phyloP scores from a whole-genome alignment of 2,329 filamentous ascomycete species.

The Xylaria sp. region DNA sequence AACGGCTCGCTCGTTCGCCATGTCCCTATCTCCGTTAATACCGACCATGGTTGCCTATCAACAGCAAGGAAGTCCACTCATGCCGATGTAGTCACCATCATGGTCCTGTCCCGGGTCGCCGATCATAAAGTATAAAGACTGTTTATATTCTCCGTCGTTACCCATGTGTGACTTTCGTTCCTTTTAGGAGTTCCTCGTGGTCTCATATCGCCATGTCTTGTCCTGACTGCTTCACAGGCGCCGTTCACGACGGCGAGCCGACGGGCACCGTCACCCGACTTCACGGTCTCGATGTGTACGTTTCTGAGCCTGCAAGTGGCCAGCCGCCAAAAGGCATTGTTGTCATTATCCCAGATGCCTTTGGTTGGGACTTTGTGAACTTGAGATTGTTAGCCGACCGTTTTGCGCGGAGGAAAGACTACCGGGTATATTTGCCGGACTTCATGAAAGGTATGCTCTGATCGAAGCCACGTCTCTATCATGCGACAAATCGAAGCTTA shows the following conservation, averaged over 20 bases:
- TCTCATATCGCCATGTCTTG: constrained; percentile 24
- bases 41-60: not conserved
- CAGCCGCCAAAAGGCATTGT: constrained; percentile 49
- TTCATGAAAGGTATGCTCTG: constrained; percentile 50
- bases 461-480: not conserved
- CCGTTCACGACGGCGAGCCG: constrained; percentile 47
- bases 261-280: constrained; percentile 48
- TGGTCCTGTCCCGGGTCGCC: not conserved
- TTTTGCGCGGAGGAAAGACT: constrained; percentile 54
- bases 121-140: not conserved
- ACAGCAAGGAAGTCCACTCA: not conserved
- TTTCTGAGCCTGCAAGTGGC: constrained; percentile 43
- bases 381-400: constrained; percentile 55
- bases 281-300: constrained; percentile 53
- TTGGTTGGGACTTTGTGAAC: constrained; percentile 59
- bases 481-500: not conserved
- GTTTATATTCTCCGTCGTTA: not conserved
- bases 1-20: not conserved
- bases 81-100: not conserved
- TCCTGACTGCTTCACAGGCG: constrained; percentile 49
- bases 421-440: constrained; percentile 57
- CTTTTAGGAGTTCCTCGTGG: not conserved
- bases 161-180: not conserved
- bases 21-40: not conserved
- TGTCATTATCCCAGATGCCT: constrained; percentile 58